These are phyloP conservation scores for Exsudoporus frostii DNA, from an alignment of 768 basidiomycete species.

Conservation along the genomic window DNA sequence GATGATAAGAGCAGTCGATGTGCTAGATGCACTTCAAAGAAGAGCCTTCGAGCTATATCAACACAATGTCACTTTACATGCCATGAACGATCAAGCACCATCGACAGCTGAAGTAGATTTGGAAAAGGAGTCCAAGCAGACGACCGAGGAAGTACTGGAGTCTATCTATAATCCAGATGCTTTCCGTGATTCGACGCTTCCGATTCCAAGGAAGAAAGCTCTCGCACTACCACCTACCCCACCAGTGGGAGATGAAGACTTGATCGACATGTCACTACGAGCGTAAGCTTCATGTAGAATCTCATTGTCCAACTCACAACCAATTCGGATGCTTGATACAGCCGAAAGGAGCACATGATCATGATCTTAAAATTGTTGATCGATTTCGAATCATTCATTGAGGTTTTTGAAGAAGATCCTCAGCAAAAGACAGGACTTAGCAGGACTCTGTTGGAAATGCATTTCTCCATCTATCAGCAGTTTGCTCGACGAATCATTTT, in stretches of 20 bases:
- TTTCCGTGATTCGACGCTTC: neutral
- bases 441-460: neutral
- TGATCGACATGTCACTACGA: conserved; percentile 12
- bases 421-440: neutral
- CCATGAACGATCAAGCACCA: neutral
- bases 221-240: neutral
- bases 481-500: conserved; percentile 31
- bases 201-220: neutral
- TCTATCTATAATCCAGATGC: neutral
- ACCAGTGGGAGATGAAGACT: conserved; percentile 13
- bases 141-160: neutral
- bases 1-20: conserved; percentile 27
- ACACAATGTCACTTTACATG: neutral
- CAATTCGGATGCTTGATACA: neutral
- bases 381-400: conserved; percentile 3
- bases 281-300: conserved; percentile 1
- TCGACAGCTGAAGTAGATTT: neutral
- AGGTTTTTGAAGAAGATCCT: neutral
- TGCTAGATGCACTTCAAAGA: conserved; percentile 15
- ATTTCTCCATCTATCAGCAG: conserved; percentile 15
- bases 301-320: neutral
- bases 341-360: conserved; percentile 4
- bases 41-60: conserved; percentile 18
- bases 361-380: neutral
- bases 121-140: neutral